phyloP scores from a whole-genome alignment of 75 land plant genomes.

The Chamaecyparis obtusa region DNA sequence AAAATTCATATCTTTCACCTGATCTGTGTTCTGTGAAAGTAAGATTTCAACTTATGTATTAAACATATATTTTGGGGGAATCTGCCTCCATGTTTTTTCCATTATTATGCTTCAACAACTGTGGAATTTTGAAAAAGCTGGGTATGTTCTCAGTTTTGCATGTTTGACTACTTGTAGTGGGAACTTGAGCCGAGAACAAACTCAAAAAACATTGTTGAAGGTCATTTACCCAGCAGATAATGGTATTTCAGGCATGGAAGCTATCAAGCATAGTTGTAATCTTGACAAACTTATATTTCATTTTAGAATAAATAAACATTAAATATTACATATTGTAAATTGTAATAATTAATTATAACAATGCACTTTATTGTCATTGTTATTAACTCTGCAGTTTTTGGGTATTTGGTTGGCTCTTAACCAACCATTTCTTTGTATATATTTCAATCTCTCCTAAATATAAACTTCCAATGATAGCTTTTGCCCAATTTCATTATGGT shows the following conservation, averaged over 20 bases:
- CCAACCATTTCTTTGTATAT: no score
- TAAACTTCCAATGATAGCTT: no score
- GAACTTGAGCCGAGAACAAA: not conserved
- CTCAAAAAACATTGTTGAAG: not conserved
- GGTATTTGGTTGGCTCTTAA: no score
- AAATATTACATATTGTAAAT: no score
- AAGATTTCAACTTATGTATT: not conserved
- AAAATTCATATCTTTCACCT: not conserved
- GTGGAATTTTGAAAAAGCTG: not conserved
- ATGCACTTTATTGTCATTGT: no score
- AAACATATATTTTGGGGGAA: not conserved
- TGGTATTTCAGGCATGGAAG: not conserved
- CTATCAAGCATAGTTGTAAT: not conserved
- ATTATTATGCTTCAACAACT: not conserved
- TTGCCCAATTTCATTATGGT: no score
- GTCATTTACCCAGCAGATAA: not conserved
- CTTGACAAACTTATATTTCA: not conserved
- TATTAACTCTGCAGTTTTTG: no score
- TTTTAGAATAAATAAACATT: no score
- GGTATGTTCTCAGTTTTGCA: not conserved
- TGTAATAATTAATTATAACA: no score
- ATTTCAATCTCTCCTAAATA: no score
- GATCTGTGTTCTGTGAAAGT: not conserved
- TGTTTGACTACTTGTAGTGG: not conserved
- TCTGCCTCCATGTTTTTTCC: not conserved